A percentile compares a stretch with the other conserved stretches of the same genome.
phyloP scores from a whole-genome alignment of 805 yeast genomes.

The Hanseniaspora taiwanica region DNA sequence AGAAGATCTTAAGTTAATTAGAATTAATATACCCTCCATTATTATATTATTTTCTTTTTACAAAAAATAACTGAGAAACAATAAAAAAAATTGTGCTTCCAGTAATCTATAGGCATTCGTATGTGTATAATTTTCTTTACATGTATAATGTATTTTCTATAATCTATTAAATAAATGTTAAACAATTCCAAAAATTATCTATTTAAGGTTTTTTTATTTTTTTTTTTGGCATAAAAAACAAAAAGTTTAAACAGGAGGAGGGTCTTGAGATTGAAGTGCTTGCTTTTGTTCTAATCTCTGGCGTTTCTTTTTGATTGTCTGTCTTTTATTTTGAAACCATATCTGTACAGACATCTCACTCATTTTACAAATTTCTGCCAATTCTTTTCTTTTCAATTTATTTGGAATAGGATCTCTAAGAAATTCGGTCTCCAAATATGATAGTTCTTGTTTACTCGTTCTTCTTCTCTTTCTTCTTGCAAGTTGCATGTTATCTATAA shows the following conservation, averaged over 20 bases:
- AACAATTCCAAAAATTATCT: too few species aligned
- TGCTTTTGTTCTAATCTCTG: slow-evolving; percentile 3
- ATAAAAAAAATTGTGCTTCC: neutral
- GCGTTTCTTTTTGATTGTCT: slow-evolving; percentile 49
- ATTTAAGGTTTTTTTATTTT: too few species aligned
- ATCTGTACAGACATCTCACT: slow-evolving; percentile 96
- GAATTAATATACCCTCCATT: neutral
- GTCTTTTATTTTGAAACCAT: slow-evolving; percentile 96
- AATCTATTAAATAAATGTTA: too few species aligned
- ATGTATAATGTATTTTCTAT: too few species aligned
- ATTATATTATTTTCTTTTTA: neutral
- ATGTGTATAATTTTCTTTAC: too few species aligned
- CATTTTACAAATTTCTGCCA: slow-evolving; percentile 77
- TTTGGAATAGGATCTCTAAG: slow-evolving; percentile 57
- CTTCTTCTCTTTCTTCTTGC: slow-evolving; percentile 93
- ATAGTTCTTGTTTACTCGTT: slow-evolving; percentile 78
- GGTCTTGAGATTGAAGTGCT: neutral
- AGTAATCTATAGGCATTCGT: too few species aligned
- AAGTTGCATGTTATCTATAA: slow-evolving; percentile 78
- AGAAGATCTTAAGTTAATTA: slow-evolving; percentile 34
- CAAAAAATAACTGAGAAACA: neutral
- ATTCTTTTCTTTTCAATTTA: slow-evolving; percentile 57
- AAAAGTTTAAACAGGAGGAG: too few species aligned
- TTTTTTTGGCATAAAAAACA: too few species aligned
- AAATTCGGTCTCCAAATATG: slow-evolving; percentile 72